Evolutionary conservation across 257 asterid genomes (phyloP).

Genomic region (Schizonepeta tenuifolia): DNA sequence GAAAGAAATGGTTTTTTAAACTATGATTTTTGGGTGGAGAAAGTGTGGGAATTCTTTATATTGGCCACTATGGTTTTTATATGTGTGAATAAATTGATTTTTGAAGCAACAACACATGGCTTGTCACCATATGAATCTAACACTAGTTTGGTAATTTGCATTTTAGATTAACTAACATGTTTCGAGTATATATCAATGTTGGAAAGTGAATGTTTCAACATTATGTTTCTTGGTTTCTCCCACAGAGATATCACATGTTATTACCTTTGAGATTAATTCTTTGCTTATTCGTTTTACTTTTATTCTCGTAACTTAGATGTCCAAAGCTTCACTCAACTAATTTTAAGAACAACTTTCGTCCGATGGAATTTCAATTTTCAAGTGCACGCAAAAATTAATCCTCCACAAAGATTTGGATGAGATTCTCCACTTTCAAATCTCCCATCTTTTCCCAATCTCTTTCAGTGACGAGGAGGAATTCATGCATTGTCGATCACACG

Average conservation of each 20-base stretch:
- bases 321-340: not conserved
- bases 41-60: conserved; percentile 20
- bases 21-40: not conserved
- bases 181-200: conserved; percentile 1
- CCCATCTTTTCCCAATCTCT: not conserved
- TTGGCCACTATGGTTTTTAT: conserved; percentile 27
- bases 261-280: not conserved
- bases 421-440: not conserved
- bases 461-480: not conserved
- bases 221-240: not conserved
- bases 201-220: not conserved
- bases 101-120: conserved; percentile 41
- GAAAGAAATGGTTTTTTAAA: conserved; percentile 32
- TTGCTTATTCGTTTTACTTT: not conserved
- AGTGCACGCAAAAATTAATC: not conserved
- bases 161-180: conserved; percentile 10
- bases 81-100: not conserved
- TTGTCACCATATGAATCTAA: conserved; percentile 36
- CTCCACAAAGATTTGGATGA: not conserved
- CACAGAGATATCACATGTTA: not conserved
- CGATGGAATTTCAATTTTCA: conserved; percentile 3
- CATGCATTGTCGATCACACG: not conserved
- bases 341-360: not conserved
- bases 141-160: conserved; percentile 38
- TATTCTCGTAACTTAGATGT: not conserved